phyloP scores from a whole-genome alignment of 306 rosid species.

The Fagus crenata region DNA sequence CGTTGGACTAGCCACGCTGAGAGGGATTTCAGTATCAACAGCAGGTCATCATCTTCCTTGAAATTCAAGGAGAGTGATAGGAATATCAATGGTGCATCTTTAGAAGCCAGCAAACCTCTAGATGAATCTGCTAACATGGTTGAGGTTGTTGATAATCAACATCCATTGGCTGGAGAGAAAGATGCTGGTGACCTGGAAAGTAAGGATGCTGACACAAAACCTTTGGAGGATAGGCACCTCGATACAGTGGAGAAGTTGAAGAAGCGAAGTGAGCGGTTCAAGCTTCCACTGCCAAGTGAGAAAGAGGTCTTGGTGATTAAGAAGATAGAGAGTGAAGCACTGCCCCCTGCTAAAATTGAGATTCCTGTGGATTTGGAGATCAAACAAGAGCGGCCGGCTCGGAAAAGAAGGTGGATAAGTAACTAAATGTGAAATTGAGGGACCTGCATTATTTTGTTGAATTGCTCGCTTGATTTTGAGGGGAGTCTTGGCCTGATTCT shows the following conservation, averaged over 20 bases:
- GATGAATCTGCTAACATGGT: constrained; percentile 54
- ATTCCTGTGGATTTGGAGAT: constrained; percentile 62
- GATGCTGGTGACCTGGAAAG: constrained; percentile 61
- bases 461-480: constrained; percentile 23
- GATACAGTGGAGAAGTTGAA: constrained; percentile 97
- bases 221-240: constrained; percentile 65
- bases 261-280: constrained; percentile 98
- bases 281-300: constrained; percentile 95
- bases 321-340: constrained; percentile 75
- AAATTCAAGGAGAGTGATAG: constrained; percentile 55
- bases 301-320: constrained; percentile 63
- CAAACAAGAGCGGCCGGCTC: constrained; percentile 91
- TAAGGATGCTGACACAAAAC: constrained; percentile 57
- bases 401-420: constrained; percentile 95
- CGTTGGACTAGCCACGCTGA: constrained; percentile 97
- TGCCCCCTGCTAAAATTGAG: constrained; percentile 63
- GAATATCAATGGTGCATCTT: constrained; percentile 48
- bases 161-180: constrained; percentile 53
- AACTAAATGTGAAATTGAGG: constrained; percentile 38
- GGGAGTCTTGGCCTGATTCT: constrained; percentile 34
- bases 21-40: constrained; percentile 61
- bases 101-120: constrained; percentile 58
- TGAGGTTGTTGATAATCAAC: constrained; percentile 49
- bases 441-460: constrained; percentile 18
- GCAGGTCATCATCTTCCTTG: constrained; percentile 61